A percentile compares a stretch with the other conserved stretches of the same genome.
Conservation (phyloP, 169 alveolate species). For the Fabrea salina region DNA sequence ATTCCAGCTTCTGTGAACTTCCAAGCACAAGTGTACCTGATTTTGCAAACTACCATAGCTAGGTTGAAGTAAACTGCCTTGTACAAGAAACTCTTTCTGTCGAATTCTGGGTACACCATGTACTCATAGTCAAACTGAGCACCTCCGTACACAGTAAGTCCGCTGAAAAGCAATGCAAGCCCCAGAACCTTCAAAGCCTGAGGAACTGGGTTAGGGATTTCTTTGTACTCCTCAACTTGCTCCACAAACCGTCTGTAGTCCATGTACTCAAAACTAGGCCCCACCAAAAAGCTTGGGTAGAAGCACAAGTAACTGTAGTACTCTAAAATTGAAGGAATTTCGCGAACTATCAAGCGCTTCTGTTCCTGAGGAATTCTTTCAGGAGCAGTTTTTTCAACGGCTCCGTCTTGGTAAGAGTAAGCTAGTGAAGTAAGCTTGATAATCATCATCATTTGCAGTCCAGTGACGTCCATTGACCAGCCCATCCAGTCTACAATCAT, state of each 20-base stretch:
- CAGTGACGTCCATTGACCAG: conserved; percentile 25
- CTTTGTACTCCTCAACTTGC: not conserved
- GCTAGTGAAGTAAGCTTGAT: conserved; percentile 17
- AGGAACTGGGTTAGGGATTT: not conserved
- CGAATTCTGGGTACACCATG: not conserved
- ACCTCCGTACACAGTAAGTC: not conserved
- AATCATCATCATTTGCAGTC: conserved; percentile 31
- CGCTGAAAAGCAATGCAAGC: not conserved
- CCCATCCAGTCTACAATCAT: conserved; percentile 5
- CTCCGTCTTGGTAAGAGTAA: conserved; percentile 25
- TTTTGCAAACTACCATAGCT: conserved; percentile 3
- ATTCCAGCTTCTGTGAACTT: conserved; percentile 7
- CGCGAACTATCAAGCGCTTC: not conserved
- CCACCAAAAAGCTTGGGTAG: not conserved
- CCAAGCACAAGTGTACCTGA: conserved; percentile 19
- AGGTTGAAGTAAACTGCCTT: not conserved
- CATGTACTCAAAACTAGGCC: conserved; percentile 26
- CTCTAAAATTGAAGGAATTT: conserved; percentile 7
- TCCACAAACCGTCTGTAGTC: not conserved
- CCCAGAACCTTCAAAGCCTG: not conserved
- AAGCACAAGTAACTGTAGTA: conserved; percentile 2
- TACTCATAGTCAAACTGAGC: not conserved
- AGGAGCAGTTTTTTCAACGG: not conserved
- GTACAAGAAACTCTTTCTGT: not conserved
- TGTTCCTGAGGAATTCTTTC: not conserved